These are phyloP conservation scores for Botryotinia calthae DNA, from an alignment of 2,329 filamentous ascomycete genomes.

Conservation along the genomic window DNA sequence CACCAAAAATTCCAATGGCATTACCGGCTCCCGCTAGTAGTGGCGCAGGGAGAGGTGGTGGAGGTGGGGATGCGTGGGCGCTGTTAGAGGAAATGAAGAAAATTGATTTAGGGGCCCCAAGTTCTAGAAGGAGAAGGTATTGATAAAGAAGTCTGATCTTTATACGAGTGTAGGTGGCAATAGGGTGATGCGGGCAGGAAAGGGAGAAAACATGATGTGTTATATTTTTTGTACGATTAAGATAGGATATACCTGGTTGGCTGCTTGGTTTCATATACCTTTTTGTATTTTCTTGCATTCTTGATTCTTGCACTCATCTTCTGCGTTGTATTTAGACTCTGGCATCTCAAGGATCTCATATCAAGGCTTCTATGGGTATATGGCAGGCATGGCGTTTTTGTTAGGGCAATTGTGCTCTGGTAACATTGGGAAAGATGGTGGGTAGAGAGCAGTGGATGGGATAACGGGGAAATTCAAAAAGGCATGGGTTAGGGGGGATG, in stretches of 20 bases:
- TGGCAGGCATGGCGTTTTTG: neutral
- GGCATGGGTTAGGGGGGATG: neutral
- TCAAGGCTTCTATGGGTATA: neutral
- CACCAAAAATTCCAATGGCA: constrained; percentile 64
- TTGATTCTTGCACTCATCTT: neutral
- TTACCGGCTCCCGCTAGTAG: constrained; percentile 9
- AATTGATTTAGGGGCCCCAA: constrained; percentile 63
- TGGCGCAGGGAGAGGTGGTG: constrained; percentile 25
- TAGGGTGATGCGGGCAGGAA: neutral
- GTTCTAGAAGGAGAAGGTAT: constrained; percentile 38
- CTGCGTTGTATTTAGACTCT: constrained; percentile 1
- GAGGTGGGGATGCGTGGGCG: constrained; percentile 47
- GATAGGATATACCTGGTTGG: constrained; percentile 4
- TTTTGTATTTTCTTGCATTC: neutral
- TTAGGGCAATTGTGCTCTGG: neutral
- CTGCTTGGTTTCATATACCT: neutral
- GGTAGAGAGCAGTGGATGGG: neutral
- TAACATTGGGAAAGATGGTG: neutral
- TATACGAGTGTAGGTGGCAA: neutral
- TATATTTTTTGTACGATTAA: constrained; percentile 11
- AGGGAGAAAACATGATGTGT: neutral
- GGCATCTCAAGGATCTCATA: neutral
- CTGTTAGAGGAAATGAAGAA: constrained; percentile 69
- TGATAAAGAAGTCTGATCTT: neutral
- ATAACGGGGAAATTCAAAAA: neutral